Percentiles rank a stretch among this genome's conserved stretches.
phyloP scores from a whole-genome alignment of 768 basidiomycete species.

The Serendipita sp. region DNA sequence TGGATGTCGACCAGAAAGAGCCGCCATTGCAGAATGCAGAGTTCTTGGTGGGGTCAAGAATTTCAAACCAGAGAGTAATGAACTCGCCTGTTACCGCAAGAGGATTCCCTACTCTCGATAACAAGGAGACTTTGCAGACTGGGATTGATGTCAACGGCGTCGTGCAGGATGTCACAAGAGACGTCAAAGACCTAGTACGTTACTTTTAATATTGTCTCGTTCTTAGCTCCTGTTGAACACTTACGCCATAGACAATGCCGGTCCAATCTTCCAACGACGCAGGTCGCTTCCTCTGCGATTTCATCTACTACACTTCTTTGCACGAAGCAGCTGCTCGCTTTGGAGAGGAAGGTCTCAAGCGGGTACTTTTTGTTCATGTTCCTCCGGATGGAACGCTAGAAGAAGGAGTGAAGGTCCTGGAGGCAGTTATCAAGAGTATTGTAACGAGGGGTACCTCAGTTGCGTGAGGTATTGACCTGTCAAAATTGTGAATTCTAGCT shows the following conservation, averaged over 20 bases:
- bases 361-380: conserved; percentile 13
- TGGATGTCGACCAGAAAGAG: conserved; percentile 37
- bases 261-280: conserved; percentile 61
- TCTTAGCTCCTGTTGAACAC: neutral
- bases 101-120: neutral
- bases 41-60: neutral
- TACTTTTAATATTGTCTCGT: neutral
- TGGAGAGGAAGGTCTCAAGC: conserved; percentile 8
- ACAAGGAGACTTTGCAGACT: conserved; percentile 24
- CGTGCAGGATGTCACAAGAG: conserved; percentile 37
- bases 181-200: conserved; percentile 19
- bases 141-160: conserved; percentile 43
- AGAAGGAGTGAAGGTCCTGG: neutral
- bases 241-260: neutral
- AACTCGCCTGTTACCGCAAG: neutral
- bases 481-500: too few relatives aligned
- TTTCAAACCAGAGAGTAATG: neutral
- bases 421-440: neutral
- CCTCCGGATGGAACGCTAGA: conserved; percentile 7
- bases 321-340: conserved; percentile 27
- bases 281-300: conserved; percentile 62
- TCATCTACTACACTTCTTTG: conserved; percentile 59
- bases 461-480: too few relatives aligned
- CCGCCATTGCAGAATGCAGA: neutral
- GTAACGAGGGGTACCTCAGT: too few relatives aligned